Evolutionary conservation across 768 basidiomycete species (phyloP).

Genomic region (Termitomyces sp.): DNA sequence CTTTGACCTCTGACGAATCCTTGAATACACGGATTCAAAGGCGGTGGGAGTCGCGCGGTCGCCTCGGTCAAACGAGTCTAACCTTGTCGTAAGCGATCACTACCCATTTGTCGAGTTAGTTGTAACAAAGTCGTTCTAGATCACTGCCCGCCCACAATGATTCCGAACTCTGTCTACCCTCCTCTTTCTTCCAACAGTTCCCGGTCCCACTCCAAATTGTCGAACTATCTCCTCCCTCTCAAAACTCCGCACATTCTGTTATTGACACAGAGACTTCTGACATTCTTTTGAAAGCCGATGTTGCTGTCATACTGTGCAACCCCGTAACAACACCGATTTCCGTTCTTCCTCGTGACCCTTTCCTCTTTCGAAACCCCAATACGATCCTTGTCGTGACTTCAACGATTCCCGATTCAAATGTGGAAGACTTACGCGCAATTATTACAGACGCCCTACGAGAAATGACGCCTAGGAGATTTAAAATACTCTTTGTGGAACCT

Average conservation of each 20-base stretch:
- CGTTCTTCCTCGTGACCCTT: conserved; percentile 24
- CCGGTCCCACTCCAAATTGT: conserved; percentile 42
- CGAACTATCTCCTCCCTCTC: conserved; percentile 28
- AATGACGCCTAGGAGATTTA: conserved; percentile 17
- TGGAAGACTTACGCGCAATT: conserved; percentile 4
- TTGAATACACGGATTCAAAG: conserved; percentile 38
- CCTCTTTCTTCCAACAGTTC: conserved; percentile 55
- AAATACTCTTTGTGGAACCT: conserved; percentile 51
- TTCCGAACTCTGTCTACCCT: conserved; percentile 29
- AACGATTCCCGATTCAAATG: conserved; percentile 20
- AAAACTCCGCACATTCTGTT: background rate
- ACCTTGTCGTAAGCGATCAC: conserved; percentile 33
- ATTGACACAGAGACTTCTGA: conserved; percentile 11
- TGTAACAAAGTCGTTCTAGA: conserved; percentile 6
- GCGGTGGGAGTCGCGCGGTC: conserved; percentile 38
- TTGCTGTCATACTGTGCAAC: conserved; percentile 61
- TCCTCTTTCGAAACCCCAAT: conserved; percentile 33
- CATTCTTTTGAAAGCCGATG: conserved; percentile 42
- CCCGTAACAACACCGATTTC: conserved; percentile 48
- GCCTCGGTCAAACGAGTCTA: conserved; percentile 20
- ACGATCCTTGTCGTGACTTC: conserved; percentile 38
- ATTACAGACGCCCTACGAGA: conserved; percentile 10
- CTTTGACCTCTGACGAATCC: conserved; percentile 49
- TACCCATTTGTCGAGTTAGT: conserved; percentile 23
- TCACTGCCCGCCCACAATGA: conserved; percentile 7